Evolutionary conservation across 305 asterid genomes (phyloP).

Genomic region (Andrographis paniculata): DNA sequence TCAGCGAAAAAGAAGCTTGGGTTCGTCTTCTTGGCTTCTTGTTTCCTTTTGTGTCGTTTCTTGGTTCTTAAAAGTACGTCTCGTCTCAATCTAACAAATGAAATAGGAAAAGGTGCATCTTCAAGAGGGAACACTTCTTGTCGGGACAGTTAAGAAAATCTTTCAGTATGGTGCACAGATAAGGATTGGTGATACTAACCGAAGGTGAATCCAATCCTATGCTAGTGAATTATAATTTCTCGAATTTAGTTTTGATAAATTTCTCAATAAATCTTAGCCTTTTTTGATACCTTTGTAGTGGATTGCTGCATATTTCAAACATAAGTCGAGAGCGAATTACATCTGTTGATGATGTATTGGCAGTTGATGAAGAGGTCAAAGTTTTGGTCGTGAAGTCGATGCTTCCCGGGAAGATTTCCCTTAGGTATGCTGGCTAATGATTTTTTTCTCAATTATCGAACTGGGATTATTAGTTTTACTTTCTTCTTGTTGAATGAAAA

Average conservation of each 20-base stretch:
- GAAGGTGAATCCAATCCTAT: constrained; percentile 61
- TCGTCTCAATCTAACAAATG: constrained; percentile 19
- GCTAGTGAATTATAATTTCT: background rate
- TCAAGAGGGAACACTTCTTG: constrained; percentile 77
- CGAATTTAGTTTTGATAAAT: background rate
- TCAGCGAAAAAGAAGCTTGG: constrained; percentile 94
- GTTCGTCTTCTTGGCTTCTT: constrained; percentile 32
- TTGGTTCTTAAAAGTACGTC: background rate
- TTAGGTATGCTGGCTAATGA: constrained; percentile 46
- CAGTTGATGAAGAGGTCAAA: constrained; percentile 76
- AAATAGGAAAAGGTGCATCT: constrained; percentile 58
- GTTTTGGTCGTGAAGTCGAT: constrained; percentile 68
- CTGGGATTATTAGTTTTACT: background rate
- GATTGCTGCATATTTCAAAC: constrained; percentile 83
- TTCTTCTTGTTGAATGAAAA: too few species aligned
- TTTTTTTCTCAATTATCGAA: background rate
- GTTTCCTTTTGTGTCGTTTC: constrained; percentile 9
- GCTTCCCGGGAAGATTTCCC: constrained; percentile 72
- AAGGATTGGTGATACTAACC: constrained; percentile 70
- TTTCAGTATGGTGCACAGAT: constrained; percentile 86
- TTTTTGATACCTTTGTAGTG: constrained; percentile 62
- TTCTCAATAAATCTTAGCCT: too few species aligned
- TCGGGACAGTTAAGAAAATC: constrained; percentile 68
- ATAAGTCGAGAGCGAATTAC: constrained; percentile 41
- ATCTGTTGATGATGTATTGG: constrained; percentile 57